Evolutionary conservation across 768 basidiomycete species (phyloP), one percentile per base, ranked within the genome.

Genomic region (Collybia mongolica): DNA sequence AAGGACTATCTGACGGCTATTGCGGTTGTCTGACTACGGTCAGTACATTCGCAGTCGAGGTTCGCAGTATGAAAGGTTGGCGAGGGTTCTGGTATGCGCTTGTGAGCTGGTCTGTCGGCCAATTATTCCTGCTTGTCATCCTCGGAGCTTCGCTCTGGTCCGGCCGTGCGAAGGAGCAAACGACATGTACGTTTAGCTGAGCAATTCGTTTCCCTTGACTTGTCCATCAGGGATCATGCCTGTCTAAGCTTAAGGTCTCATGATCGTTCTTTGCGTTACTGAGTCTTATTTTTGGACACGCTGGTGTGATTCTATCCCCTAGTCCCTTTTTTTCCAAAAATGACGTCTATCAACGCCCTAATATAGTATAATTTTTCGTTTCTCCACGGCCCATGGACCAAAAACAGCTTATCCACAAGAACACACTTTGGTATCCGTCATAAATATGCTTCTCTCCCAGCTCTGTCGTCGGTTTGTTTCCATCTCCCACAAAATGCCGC

Each of bases 11-110:
- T 19, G 93, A 98, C 63, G 97, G 97, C 6, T 98, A 93, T 63
- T 98, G 95, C 63, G 97, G 94, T 9, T 94, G 93, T 70, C 73
- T 98, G 58, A 95, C 88, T 1, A 99, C 97, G 1, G 80, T 99
- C 58, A 93, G 90, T 65, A 98, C 95, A 15, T 96, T 98, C 61
- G 88, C 84, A 1, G 85, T 85, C 7, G 97, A 99, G 64, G 64
- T 90, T 18, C 68, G 74, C 28, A 78, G 79, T 37, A 69, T 94
- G 53, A 66, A 72, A 38, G 64, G 72, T 26, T 64, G 80, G 65
- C 82, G 78, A 60, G 82, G 84, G 23, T 82, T 77, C 71, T 60
- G 82, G 39, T 98, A 98, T 65, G 81, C 79, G 22, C 54, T 76
- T 1, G 60, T 81, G 38, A 95, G 90, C 61, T 88, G 88, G 77